Percentiles rank a stretch among this genome's conserved stretches.
Evolutionary conservation across 2,329 filamentous ascomycete species (phyloP).

Genomic region (Chrysoporthe deuterocubensis): DNA sequence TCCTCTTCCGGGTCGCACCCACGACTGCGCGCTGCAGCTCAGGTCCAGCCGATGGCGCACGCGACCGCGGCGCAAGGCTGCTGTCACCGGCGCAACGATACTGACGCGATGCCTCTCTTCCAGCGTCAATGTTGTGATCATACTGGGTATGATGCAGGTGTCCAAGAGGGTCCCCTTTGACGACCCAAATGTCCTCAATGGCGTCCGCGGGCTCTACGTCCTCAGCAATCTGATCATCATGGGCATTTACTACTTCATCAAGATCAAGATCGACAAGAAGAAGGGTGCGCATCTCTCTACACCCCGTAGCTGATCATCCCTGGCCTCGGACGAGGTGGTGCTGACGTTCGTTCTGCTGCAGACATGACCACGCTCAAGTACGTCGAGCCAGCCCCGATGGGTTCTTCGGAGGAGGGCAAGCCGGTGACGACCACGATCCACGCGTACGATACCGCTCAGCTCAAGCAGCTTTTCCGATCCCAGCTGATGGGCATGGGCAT

Average conservation of each 20-base stretch:
- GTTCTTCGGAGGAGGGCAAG: slow-evolving; percentile 91
- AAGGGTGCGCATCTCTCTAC: slow-evolving; percentile 70
- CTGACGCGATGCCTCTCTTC: slow-evolving; percentile 34
- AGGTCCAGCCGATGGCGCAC: slow-evolving; percentile 7
- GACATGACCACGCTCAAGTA: slow-evolving; percentile 98
- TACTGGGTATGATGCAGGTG: slow-evolving; percentile 97
- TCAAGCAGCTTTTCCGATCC: slow-evolving; percentile 82
- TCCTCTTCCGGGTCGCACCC: neutral
- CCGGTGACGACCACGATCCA: slow-evolving; percentile 95
- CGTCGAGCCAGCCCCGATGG: slow-evolving; percentile 93
- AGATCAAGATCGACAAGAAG: slow-evolving; percentile 89
- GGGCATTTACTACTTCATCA: slow-evolving; percentile 82
- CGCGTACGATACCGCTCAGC: slow-evolving; percentile 88
- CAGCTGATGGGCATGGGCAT: slow-evolving; percentile 96
- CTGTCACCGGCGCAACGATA: neutral
- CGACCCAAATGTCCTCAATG: slow-evolving; percentile 67
- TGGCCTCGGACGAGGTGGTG: neutral
- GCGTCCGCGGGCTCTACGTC: slow-evolving; percentile 59
- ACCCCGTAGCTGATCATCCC: neutral
- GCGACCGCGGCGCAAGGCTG: slow-evolving; percentile 11
- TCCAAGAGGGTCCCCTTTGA: slow-evolving; percentile 96
- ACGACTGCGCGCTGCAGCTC: neutral
- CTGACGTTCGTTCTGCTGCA: slow-evolving; percentile 42
- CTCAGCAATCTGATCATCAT: slow-evolving; percentile 80
- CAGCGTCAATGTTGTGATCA: slow-evolving; percentile 92